These are phyloP conservation scores for Begonia peltatifolia DNA, from an alignment of 306 rosid species.

Conservation along the genomic window DNA sequence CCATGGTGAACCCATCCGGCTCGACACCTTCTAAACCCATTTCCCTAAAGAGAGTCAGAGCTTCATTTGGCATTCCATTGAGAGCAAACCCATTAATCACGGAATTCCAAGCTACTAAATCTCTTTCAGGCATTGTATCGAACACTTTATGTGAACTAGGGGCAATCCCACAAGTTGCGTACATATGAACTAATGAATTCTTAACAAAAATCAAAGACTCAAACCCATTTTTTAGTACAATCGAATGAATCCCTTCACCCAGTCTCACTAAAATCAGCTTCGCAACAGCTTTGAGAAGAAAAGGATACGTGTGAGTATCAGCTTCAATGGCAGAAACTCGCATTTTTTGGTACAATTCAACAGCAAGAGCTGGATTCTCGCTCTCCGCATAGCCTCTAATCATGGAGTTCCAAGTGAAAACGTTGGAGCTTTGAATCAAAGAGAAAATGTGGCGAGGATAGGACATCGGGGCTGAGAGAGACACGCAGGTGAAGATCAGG, in stretches of 20 bases:
- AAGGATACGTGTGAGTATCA: constrained; percentile 30
- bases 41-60: constrained; percentile 21
- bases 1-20: constrained; percentile 40
- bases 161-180: constrained; percentile 16
- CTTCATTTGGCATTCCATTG: constrained; percentile 32
- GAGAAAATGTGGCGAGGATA: constrained; percentile 18
- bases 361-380: constrained; percentile 16
- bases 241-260: constrained; percentile 23
- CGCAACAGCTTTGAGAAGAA: constrained; percentile 25
- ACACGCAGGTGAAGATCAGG: constrained; percentile 23
- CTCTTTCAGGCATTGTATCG: constrained; percentile 24
- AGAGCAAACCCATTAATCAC: constrained; percentile 30
- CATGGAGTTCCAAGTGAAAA: constrained; percentile 35
- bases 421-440: constrained; percentile 15
- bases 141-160: constrained; percentile 25
- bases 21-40: constrained; percentile 19
- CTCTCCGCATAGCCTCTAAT: constrained; percentile 30
- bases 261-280: constrained; percentile 15
- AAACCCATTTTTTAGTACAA: constrained; percentile 25
- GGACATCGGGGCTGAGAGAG: constrained; percentile 22
- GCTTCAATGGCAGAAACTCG: constrained; percentile 10
- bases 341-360: constrained; percentile 17
- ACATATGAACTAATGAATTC: constrained; percentile 26
- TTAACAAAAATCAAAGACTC: constrained; percentile 25
- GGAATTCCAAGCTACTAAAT: constrained; percentile 36